These are phyloP conservation scores for Forsythia viridissima DNA, from an alignment of 257 asterid genomes.

Conservation along the genomic window DNA sequence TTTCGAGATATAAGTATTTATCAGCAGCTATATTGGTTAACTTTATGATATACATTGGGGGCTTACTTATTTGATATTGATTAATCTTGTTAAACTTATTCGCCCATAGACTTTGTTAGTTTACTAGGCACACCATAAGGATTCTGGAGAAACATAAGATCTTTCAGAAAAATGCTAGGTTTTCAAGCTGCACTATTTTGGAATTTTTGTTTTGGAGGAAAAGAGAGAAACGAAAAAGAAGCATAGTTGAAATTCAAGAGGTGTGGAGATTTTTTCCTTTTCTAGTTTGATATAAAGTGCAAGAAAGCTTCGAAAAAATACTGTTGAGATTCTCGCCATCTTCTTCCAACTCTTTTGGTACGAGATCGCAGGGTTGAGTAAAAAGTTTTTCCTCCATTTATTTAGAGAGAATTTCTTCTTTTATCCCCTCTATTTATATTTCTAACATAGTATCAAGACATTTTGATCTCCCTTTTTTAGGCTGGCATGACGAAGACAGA, in stretches of 20 bases:
- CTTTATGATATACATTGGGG: not conserved
- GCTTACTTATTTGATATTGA: not conserved
- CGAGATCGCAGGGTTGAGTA: not conserved
- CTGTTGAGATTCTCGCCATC: not conserved
- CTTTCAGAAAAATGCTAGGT: constrained; percentile 14
- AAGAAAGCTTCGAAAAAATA: constrained; percentile 14
- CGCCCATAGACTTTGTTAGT: not conserved
- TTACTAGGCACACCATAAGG: constrained; percentile 5
- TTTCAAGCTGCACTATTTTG: constrained; percentile 2
- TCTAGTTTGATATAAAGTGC: constrained; percentile 17
- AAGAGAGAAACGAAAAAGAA: not conserved
- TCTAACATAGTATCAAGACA: constrained; percentile 21
- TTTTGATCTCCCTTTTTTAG: constrained; percentile 37
- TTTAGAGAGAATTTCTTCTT: not conserved
- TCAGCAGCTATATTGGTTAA: not conserved
- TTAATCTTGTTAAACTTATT: not conserved
- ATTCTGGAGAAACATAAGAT: not conserved
- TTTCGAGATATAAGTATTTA: not conserved
- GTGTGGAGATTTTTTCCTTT: not conserved
- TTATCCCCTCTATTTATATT: constrained; percentile 10
- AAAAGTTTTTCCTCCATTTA: not conserved
- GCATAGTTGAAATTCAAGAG: constrained; percentile 12
- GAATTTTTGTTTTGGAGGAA: not conserved
- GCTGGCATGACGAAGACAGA: constrained; percentile 98
- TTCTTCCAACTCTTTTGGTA: constrained; percentile 10